These are phyloP conservation scores for Mucor circinelloides DNA, from an alignment of 371 early-diverging fungal species.

Conservation along the genomic window DNA sequence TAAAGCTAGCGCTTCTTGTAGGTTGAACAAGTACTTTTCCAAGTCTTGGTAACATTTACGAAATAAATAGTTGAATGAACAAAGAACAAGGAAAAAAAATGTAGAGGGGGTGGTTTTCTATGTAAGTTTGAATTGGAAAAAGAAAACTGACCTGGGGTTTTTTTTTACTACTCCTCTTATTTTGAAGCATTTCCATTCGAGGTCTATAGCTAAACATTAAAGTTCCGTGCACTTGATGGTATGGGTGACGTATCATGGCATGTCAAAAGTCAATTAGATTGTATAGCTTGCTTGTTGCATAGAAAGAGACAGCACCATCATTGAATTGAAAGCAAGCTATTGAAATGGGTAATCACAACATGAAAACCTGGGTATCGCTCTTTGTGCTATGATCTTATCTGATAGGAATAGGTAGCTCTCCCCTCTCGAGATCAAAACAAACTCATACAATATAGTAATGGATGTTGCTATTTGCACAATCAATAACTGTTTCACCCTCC, in stretches of 20 bases:
- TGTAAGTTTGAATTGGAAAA: neutral
- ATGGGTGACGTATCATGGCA: constrained; percentile 1
- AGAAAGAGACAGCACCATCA: neutral
- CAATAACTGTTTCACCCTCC: too few species aligned
- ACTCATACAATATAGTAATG: too few species aligned
- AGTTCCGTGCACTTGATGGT: constrained; percentile 1
- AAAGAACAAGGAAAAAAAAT: neutral
- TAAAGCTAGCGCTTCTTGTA: neutral
- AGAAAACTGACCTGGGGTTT: constrained; percentile 1
- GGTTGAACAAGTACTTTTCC: constrained; percentile 5
- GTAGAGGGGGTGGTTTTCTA: neutral
- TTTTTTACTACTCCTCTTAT: neutral
- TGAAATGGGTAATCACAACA: neutral
- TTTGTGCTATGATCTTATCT: neutral
- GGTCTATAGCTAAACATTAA: neutral
- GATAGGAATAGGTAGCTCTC: neutral
- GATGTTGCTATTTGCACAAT: neutral
- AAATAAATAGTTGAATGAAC: neutral
- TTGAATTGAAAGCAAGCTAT: neutral
- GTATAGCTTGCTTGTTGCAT: neutral
- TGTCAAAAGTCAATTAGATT: neutral
- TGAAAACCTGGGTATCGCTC: too few species aligned
- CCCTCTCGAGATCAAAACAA: too few species aligned
- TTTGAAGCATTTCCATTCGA: neutral
- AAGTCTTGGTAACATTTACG: constrained; percentile 10